Conservation (phyloP, 768 basidiomycete genomes). For the Cystoderma amianthinum region DNA sequence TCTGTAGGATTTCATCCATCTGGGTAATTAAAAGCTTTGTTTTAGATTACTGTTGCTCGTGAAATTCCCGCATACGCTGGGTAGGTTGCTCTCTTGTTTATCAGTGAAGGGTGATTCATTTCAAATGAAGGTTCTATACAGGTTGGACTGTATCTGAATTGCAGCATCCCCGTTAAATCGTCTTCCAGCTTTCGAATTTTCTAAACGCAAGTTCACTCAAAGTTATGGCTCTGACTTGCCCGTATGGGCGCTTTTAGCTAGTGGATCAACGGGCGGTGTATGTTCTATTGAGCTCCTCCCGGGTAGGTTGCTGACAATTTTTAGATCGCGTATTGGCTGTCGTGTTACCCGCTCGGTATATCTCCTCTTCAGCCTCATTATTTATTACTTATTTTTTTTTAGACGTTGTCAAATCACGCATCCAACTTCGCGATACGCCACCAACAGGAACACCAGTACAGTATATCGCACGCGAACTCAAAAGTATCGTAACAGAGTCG, state of each 20-base stretch:
- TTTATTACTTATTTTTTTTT: not conserved
- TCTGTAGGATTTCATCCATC: not conserved
- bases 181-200: constrained; percentile 74
- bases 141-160: constrained; percentile 16
- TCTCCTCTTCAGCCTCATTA: not conserved
- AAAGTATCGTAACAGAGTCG: constrained; percentile 57
- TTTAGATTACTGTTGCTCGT: constrained; percentile 81
- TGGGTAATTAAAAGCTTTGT: too few relatives aligned
- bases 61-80: constrained; percentile 98
- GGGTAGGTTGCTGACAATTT: constrained; percentile 1
- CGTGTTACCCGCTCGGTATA: constrained; percentile 82
- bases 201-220: constrained; percentile 69
- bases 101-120: not conserved
- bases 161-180: constrained; percentile 3
- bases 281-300: constrained; percentile 16
- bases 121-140: constrained; percentile 53
- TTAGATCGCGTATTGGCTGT: constrained; percentile 87
- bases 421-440: constrained; percentile 74
- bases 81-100: constrained; percentile 27
- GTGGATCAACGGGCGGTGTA: constrained; percentile 80
- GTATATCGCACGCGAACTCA: constrained; percentile 74
- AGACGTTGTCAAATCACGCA: constrained; percentile 90
- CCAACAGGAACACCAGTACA: constrained; percentile 66
- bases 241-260: constrained; percentile 78
- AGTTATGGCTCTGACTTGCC: constrained; percentile 65